These are phyloP conservation scores for Grammothele lineata DNA, from an alignment of 768 basidiomycete genomes.

Conservation along the genomic window DNA sequence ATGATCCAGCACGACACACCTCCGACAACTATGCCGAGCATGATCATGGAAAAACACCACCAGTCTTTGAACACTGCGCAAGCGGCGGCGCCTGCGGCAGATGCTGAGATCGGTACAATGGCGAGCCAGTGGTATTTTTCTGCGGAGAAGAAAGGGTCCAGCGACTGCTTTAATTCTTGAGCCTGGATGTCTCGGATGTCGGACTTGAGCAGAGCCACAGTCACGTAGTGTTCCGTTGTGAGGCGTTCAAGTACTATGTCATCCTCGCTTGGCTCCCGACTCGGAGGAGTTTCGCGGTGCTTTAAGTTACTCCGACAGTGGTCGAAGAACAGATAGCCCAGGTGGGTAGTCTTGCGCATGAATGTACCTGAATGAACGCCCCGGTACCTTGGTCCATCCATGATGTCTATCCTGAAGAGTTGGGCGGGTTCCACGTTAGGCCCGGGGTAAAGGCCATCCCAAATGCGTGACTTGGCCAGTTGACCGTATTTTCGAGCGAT, in stretches of 20 bases:
- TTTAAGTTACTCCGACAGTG: too few relatives aligned
- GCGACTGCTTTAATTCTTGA: too few relatives aligned
- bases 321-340: background rate
- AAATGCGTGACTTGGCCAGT: constrained; percentile 1
- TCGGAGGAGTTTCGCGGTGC: too few relatives aligned
- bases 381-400: background rate
- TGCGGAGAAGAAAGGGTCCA: too few relatives aligned
- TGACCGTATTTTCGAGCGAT: background rate
- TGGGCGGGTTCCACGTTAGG: constrained; percentile 1
- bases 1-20: constrained; percentile 2
- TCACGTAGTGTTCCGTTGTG: background rate
- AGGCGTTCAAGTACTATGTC: background rate
- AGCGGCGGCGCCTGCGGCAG: constrained; percentile 1
- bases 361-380: background rate
- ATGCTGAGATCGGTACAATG: constrained; percentile 2
- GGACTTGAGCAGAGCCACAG: too few relatives aligned
- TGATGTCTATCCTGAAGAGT: background rate
- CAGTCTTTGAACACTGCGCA: constrained; percentile 10
- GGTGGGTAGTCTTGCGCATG: background rate
- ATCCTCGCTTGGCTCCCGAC: too few relatives aligned
- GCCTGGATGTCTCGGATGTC: too few relatives aligned
- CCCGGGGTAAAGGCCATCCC: constrained; percentile 6
- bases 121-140: too few relatives aligned
- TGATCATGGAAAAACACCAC: constrained; percentile 5
- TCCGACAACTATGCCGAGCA: constrained; percentile 7